A percentile compares a stretch with the other conserved stretches of the same genome.
Conservation (phyloP, 768 basidiomycete species). For the Tubosaeta sp. region DNA sequence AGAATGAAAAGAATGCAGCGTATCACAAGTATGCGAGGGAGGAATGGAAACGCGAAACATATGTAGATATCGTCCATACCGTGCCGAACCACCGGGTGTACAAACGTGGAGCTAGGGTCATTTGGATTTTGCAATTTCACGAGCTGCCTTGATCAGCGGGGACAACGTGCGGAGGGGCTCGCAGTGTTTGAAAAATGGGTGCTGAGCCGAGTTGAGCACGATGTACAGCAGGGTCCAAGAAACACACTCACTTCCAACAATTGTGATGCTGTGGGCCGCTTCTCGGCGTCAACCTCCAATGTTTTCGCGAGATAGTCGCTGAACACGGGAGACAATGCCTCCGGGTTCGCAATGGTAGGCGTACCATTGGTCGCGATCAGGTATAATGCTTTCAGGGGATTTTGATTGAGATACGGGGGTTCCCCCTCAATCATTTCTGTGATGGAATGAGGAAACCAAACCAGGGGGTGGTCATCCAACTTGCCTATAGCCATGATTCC, state of each 20-base stretch:
- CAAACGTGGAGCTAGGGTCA: background rate
- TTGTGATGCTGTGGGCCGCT: slow-evolving; percentile 80
- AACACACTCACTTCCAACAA: slow-evolving; percentile 60
- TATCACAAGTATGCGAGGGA: slow-evolving; percentile 10
- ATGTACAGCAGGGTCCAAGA: background rate
- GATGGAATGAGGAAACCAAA: slow-evolving; percentile 4
- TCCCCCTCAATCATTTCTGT: slow-evolving; percentile 98
- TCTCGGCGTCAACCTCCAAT: slow-evolving; percentile 93
- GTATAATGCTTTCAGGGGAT: slow-evolving; percentile 94
- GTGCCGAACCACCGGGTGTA: too few species aligned
- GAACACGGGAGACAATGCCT: slow-evolving; percentile 70
- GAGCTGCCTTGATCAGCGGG: slow-evolving; percentile 88
- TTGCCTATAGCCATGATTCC: slow-evolving; percentile 95
- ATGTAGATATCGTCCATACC: slow-evolving; percentile 15
- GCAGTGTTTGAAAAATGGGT: slow-evolving; percentile 83
- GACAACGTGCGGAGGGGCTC: slow-evolving; percentile 84
- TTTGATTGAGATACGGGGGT: slow-evolving; percentile 94
- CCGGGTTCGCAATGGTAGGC: slow-evolving; percentile 91
- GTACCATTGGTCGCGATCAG: slow-evolving; percentile 98
- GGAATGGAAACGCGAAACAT: background rate
- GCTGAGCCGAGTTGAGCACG: slow-evolving; percentile 38
- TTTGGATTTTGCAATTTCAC: slow-evolving; percentile 74
- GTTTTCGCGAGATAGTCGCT: slow-evolving; percentile 85
- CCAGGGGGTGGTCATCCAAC: slow-evolving; percentile 15
- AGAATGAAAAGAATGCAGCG: slow-evolving; percentile 15